A percentile compares a stretch with the other conserved stretches of the same genome.
These are phyloP conservation scores for Mycena albidolilacea DNA, from an alignment of 768 basidiomycete genomes.

Conservation along the genomic window DNA sequence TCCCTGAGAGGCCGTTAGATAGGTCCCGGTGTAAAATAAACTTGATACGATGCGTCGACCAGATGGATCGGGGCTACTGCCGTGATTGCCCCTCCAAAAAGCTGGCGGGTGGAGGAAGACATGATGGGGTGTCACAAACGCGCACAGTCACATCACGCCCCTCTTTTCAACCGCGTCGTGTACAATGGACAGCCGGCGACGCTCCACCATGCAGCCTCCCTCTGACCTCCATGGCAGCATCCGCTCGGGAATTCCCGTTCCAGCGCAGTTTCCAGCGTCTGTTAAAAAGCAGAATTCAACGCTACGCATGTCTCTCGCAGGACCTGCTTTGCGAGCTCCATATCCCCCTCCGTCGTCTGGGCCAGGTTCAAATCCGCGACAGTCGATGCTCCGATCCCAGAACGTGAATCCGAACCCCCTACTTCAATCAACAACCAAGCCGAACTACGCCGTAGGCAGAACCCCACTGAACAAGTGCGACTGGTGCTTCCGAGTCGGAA, in stretches of 20 bases:
- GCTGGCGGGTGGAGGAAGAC: slow-evolving; percentile 53
- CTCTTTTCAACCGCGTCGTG: slow-evolving; percentile 31
- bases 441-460: slow-evolving; percentile 65
- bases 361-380: slow-evolving; percentile 62
- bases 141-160: slow-evolving; percentile 13
- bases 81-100: slow-evolving; percentile 93
- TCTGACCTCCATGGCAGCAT: slow-evolving; percentile 63
- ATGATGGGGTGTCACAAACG: slow-evolving; percentile 26
- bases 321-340: slow-evolving; percentile 76
- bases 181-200: slow-evolving; percentile 63
- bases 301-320: slow-evolving; percentile 80
- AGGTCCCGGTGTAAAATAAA: slow-evolving; percentile 2
- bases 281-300: slow-evolving; percentile 77
- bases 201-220: slow-evolving; percentile 71
- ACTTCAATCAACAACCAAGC: slow-evolving; percentile 78
- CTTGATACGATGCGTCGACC: slow-evolving; percentile 88
- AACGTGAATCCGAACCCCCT: slow-evolving; percentile 80
- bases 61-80: slow-evolving; percentile 69
- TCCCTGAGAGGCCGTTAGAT: slow-evolving; percentile 50
- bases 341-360: slow-evolving; percentile 51
- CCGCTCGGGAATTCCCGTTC: slow-evolving; percentile 81
- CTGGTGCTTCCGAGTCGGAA: slow-evolving; percentile 17
- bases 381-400: slow-evolving; percentile 80
- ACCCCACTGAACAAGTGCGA: slow-evolving; percentile 82
- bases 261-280: slow-evolving; percentile 83